phyloP scores from a whole-genome alignment of 2,329 filamentous ascomycete species.

The Aureobasidium melanogenum region DNA sequence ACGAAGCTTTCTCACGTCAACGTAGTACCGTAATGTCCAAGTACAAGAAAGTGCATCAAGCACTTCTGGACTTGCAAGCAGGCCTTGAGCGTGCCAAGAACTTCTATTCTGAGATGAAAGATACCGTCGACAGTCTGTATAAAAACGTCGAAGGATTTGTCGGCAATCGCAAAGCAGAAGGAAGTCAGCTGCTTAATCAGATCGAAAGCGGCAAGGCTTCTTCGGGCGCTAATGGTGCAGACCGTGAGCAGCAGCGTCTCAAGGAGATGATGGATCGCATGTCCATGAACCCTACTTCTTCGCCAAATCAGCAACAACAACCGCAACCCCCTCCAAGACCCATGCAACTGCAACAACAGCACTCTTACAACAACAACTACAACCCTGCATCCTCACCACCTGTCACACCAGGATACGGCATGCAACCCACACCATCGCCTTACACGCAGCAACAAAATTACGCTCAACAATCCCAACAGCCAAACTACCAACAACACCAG shows the following conservation, averaged over 20 bases:
- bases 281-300: constrained; percentile 58
- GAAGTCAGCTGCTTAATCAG: constrained; percentile 75
- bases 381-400: constrained; percentile 40
- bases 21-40: constrained; percentile 70
- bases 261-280: constrained; percentile 91
- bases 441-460: constrained; percentile 7
- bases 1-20: constrained; percentile 79
- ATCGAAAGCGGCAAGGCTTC: constrained; percentile 69
- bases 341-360: constrained; percentile 31
- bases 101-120: constrained; percentile 94
- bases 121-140: constrained; percentile 81
- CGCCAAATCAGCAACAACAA: constrained; percentile 24
- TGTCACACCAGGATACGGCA: constrained; percentile 36
- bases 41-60: constrained; percentile 87
- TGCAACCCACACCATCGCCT: constrained; percentile 17
- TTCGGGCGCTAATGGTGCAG: constrained; percentile 52
- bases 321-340: constrained; percentile 31
- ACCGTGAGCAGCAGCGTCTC: constrained; percentile 77
- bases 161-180: constrained; percentile 85
- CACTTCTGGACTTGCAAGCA: constrained; percentile 80
- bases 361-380: constrained; percentile 38
- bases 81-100: constrained; percentile 80
- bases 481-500: constrained; percentile 11
- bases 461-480: not conserved
- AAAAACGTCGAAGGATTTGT: constrained; percentile 98